Evolutionary conservation across 2,329 filamentous ascomycete species (phyloP).

Genomic region (Aureobasidium vineae): DNA sequence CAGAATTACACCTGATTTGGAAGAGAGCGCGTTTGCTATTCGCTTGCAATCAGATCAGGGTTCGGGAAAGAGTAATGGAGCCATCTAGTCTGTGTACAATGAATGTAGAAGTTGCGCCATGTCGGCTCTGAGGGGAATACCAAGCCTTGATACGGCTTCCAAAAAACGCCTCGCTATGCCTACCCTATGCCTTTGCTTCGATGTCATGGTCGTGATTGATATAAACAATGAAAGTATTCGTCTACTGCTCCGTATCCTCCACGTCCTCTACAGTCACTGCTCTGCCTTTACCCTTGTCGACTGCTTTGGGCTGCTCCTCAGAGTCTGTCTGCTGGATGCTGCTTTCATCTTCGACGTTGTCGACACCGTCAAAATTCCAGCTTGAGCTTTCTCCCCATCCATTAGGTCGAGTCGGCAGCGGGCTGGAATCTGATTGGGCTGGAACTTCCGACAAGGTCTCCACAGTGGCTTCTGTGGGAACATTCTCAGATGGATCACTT

Average conservation of each 20-base stretch:
- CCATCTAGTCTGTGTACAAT: background rate
- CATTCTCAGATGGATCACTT: background rate
- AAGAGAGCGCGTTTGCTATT: no score
- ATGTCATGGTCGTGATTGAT: constrained; percentile 20
- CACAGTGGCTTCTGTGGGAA: background rate
- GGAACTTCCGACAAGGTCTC: background rate
- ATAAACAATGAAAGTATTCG: constrained; percentile 2
- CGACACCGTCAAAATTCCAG: constrained; percentile 30
- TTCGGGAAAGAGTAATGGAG: background rate
- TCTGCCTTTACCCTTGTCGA: constrained; percentile 38
- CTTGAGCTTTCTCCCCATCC: constrained; percentile 25
- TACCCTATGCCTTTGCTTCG: constrained; percentile 7
- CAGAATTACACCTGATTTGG: background rate
- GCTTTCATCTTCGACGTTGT: background rate
- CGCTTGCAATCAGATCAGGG: background rate
- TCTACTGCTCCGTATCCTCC: constrained; percentile 32
- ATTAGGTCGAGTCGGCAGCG: background rate
- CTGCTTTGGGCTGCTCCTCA: constrained; percentile 21
- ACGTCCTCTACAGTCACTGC: constrained; percentile 45
- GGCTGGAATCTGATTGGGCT: background rate
- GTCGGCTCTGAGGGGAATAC: background rate
- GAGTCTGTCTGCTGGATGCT: constrained; percentile 11
- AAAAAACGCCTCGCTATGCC: constrained; percentile 27
- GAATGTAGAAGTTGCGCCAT: background rate
- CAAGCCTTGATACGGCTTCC: constrained; percentile 8